Conservation (phyloP, 352 stramenopile genomes). For the Globisporangium paroecandrum region DNA sequence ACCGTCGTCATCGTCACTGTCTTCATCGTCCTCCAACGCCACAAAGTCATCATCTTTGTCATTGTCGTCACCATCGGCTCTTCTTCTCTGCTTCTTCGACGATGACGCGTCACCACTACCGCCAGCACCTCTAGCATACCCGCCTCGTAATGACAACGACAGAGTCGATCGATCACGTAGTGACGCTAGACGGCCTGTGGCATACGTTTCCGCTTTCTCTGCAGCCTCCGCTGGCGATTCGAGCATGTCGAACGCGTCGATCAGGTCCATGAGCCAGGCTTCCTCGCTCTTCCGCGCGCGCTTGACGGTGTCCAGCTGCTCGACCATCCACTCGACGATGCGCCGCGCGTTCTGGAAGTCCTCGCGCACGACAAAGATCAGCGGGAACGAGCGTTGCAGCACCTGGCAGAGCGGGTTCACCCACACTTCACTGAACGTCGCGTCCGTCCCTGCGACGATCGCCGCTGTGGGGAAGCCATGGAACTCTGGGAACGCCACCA, state of each 20-base stretch:
- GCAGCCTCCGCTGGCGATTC: not conserved
- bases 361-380: slow-evolving; percentile 51
- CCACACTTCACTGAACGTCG: slow-evolving; percentile 75
- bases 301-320: slow-evolving; percentile 42
- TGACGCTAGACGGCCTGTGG: not conserved
- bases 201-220: not conserved
- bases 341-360: slow-evolving; percentile 51
- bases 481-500: slow-evolving; percentile 37
- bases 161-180: not conserved
- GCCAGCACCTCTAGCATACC: not conserved
- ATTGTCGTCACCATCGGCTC: not conserved
- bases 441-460: slow-evolving; percentile 67
- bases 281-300: slow-evolving; percentile 38
- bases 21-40: slow-evolving; percentile 11
- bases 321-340: slow-evolving; percentile 66
- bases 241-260: slow-evolving; percentile 45
- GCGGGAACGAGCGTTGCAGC: slow-evolving; percentile 66
- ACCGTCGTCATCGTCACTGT: slow-evolving; percentile 1
- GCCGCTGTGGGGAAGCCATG: slow-evolving; percentile 56
- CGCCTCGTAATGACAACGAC: not conserved
- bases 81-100: not conserved
- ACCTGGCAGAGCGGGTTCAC: slow-evolving; percentile 61
- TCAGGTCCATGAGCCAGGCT: slow-evolving; percentile 46
- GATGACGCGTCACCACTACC: not conserved
- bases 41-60: slow-evolving; percentile 16